phyloP scores from a whole-genome alignment of 2,329 filamentous ascomycete species.

The Fusarium neocosmosporiellum region DNA sequence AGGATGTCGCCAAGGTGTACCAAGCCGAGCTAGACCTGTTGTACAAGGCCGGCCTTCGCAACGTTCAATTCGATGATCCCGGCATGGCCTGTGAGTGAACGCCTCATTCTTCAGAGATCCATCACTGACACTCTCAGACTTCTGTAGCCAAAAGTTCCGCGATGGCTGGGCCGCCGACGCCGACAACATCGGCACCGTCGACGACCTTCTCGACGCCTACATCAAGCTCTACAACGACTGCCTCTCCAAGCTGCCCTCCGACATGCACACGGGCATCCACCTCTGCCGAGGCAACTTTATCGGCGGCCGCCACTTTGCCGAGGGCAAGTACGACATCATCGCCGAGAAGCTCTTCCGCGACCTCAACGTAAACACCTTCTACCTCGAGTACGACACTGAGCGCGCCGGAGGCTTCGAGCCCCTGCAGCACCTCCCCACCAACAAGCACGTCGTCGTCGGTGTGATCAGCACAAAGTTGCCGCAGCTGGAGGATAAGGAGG shows the following conservation, averaged over 20 bases:
- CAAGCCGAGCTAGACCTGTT: slow-evolving; percentile 70
- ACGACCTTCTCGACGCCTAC: slow-evolving; percentile 79
- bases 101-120: fast-evolving
- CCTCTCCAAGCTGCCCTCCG: slow-evolving; percentile 69
- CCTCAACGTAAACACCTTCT: slow-evolving; percentile 74
- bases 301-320: slow-evolving; percentile 72
- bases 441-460: slow-evolving; percentile 73
- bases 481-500: slow-evolving; percentile 71
- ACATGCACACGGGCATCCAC: slow-evolving; percentile 83
- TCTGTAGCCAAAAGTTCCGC: slow-evolving; percentile 79
- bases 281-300: slow-evolving; percentile 78
- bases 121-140: slow-evolving; percentile 61
- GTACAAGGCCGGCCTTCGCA: slow-evolving; percentile 71
- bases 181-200: slow-evolving; percentile 74
- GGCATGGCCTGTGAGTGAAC: slow-evolving; percentile 70
- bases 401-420: slow-evolving; percentile 75
- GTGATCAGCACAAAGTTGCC: slow-evolving; percentile 73
- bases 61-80: slow-evolving; percentile 76
- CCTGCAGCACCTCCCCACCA: slow-evolving; percentile 67
- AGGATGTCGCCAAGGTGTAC: slow-evolving; percentile 73
- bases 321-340: slow-evolving; percentile 75
- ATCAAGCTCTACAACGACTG: slow-evolving; percentile 82
- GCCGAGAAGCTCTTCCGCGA: slow-evolving; percentile 73
- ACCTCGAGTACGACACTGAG: slow-evolving; percentile 76
- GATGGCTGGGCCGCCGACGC: slow-evolving; percentile 75